Evolutionary conservation across 768 basidiomycete genomes (phyloP).

Genomic region (Russula olivacea): DNA sequence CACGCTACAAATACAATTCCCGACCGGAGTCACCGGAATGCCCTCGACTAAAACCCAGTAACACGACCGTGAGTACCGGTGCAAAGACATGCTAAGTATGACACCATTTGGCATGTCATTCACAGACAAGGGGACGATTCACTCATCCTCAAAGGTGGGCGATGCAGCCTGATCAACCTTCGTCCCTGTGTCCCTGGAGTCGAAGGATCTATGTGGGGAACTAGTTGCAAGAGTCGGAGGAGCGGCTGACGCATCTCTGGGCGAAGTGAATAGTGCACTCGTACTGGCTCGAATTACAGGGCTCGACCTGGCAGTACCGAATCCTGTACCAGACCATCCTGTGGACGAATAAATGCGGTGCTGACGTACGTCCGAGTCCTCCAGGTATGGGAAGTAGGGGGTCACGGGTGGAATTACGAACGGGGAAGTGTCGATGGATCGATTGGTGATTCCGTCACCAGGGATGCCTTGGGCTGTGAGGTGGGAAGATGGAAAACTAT

Average conservation of each 20-base stretch:
- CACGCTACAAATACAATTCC: too few relatives aligned
- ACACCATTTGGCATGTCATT: not conserved
- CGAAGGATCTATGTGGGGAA: not conserved
- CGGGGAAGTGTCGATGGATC: too few relatives aligned
- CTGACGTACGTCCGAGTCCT: not conserved
- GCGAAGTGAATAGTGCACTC: not conserved
- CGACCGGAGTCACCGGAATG: too few relatives aligned
- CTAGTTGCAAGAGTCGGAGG: not conserved
- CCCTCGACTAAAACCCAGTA: too few relatives aligned
- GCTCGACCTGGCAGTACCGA: not conserved
- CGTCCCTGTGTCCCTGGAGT: not conserved
- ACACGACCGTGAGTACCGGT: too few relatives aligned
- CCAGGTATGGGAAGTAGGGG: too few relatives aligned
- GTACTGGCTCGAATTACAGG: not conserved
- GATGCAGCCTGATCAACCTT: not conserved
- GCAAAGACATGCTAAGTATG: too few relatives aligned
- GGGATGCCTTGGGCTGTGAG: too few relatives aligned
- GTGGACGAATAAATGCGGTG: not conserved
- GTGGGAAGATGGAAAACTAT: too few relatives aligned
- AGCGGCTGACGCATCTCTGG: not conserved
- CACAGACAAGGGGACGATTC: not conserved
- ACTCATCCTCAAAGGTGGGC: not conserved
- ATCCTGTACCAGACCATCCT: too few relatives aligned
- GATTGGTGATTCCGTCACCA: too few relatives aligned
- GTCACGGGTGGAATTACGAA: too few relatives aligned